Conservation (phyloP, 768 basidiomycete genomes). For the Peribolospora kevripleyi region DNA sequence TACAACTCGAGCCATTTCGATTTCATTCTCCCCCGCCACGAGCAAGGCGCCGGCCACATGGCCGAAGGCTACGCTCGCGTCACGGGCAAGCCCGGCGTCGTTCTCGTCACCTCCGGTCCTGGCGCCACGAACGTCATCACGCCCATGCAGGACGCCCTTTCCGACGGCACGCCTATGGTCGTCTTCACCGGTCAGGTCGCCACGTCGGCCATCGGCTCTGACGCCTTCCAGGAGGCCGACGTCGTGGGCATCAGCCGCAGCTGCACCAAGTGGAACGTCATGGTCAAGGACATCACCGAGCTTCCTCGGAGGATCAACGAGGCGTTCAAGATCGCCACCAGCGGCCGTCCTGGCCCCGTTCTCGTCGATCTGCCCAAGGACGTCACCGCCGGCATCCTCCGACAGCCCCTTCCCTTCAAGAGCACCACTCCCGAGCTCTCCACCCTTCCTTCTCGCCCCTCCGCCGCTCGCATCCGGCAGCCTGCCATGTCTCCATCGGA, state of each 20-base stretch:
- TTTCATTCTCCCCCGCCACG: conserved; percentile 72
- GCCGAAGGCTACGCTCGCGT: conserved; percentile 88
- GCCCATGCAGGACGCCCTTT: conserved; percentile 89
- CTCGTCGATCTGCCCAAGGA: conserved; percentile 98
- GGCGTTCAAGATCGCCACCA: conserved; percentile 96
- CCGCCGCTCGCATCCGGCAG: conserved; percentile 17
- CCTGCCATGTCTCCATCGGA: conserved; percentile 5
- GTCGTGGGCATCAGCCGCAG: conserved; percentile 82
- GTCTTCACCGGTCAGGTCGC: conserved; percentile 98
- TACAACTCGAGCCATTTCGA: conserved; percentile 86
- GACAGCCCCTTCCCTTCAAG: conserved; percentile 58
- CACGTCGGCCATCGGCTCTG: conserved; percentile 93
- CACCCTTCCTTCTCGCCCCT: conserved; percentile 20
- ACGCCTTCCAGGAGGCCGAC: conserved; percentile 98
- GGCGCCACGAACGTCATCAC: conserved; percentile 96
- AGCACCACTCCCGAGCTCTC: conserved; percentile 58
- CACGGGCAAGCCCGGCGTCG: conserved; percentile 91
- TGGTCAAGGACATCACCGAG: conserved; percentile 93
- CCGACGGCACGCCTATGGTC: conserved; percentile 77
- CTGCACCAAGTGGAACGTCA: conserved; percentile 99
- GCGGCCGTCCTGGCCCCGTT: conserved; percentile 88
- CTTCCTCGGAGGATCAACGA: conserved; percentile 90
- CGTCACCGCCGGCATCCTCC: conserved; percentile 75
- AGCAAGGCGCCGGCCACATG: conserved; percentile 98
- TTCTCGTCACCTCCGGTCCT: conserved; percentile 91